Base-by-base conservation (phyloP, 805 yeast genomes). In the Saccharomycopsis olivae region DNA sequence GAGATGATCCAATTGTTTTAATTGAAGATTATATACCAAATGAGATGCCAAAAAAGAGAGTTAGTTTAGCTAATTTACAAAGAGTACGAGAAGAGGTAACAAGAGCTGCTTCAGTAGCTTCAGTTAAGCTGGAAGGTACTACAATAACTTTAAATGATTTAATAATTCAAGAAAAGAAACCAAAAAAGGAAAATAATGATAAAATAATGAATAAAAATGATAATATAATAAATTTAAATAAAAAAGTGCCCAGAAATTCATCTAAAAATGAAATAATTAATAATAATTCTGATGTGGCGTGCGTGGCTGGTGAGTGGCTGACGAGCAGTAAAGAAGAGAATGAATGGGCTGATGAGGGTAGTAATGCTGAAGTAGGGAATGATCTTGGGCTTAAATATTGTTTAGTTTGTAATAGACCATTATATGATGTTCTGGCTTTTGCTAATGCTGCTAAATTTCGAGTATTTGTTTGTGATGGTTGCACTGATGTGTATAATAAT, bases 341-440 rank as follows among this genome's bases (percentile, higher is more conserved):
- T 8, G 25, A 23, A 23, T 6, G 10, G 10, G 25, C 6, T 8
- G 25, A 23, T 8, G 25, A 23, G 10, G 10, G 10, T 23, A 6
- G 10, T 23, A 23, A 23, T 10, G 6, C 6, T 23, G 25, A 23
- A 6, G 6, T 23, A 10, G 10, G 10, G 10, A 23, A 23, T 23
- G 25, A 23, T 23, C 10, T 23, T 8, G 10, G 16, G 15, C 39
- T 65, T 35, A 60, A 58, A 36, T 56, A 54, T 34, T 80, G 89
- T 52, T 73, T 77, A n/a, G 60, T 80, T 10, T 80, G 89, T 55
- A 84, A 78, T 29, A 70, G 68, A 39, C 83, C 86, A 13, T 54
- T 80, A 21, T 80, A 78, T 53, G 86, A 79, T 43, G 48, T 76
- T 62, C 49, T 59, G 15, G 46, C 59, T 16, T 50, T 61, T 9